Percentiles rank a stretch among this genome's conserved stretches.
phyloP scores from a whole-genome alignment of 805 yeast genomes.

The Suhomyces faveliae region DNA sequence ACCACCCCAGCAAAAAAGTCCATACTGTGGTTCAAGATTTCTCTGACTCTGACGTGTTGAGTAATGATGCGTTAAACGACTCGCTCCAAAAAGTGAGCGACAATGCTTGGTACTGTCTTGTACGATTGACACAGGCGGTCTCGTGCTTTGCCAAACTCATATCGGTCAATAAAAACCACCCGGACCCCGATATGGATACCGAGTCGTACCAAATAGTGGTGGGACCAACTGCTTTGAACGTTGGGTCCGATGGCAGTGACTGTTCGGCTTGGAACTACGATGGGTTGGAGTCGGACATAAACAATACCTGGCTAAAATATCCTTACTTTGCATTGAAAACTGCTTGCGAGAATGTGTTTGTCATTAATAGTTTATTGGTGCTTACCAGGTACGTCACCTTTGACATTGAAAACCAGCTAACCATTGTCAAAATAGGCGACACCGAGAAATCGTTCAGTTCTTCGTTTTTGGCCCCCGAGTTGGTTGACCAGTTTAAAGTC shows the following conservation, averaged over 20 bases:
- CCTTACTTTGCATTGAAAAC: slow-evolving; percentile 16
- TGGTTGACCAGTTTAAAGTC: slow-evolving; percentile 1
- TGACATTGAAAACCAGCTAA: slow-evolving; percentile 4
- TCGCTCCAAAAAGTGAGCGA: background rate
- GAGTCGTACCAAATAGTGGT: slow-evolving; percentile 5
- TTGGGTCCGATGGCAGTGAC: background rate
- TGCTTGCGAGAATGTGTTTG: slow-evolving; percentile 16
- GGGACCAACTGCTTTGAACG: slow-evolving; percentile 24
- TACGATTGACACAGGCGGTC: background rate
- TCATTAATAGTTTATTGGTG: slow-evolving; percentile 19
- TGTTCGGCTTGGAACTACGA: slow-evolving; percentile 9
- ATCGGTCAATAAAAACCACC: background rate
- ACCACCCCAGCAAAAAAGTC: background rate
- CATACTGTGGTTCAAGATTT: background rate
- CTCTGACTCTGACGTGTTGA: background rate
- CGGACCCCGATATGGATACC: background rate
- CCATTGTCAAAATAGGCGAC: slow-evolving; percentile 4
- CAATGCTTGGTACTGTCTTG: background rate
- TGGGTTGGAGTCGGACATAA: slow-evolving; percentile 7
- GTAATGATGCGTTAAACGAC: background rate
- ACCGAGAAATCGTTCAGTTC: background rate
- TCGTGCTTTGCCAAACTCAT: background rate
- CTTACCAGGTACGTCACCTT: slow-evolving; percentile 11
- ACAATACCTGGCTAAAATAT: slow-evolving; percentile 20
- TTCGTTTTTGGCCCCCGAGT: background rate